Base-by-base conservation (phyloP, 768 basidiomycete species). In the Filobasidium wieringae region DNA sequence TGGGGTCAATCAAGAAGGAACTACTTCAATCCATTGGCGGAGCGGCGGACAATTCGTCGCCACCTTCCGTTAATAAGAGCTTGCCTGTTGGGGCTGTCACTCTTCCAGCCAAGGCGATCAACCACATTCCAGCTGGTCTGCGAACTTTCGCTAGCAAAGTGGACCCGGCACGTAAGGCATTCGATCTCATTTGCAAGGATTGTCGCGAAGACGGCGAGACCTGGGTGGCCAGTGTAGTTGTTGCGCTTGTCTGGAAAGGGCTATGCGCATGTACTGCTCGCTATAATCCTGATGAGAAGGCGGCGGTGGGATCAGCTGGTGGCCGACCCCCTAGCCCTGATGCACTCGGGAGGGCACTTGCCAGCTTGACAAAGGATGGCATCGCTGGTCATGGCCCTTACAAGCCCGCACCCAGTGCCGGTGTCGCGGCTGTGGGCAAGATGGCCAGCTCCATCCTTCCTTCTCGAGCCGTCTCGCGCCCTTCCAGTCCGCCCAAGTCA, bases 211-310 rank as follows among this genome's bases (percentile, higher is more conserved):
- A 73, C 51, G 72, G 72, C 26, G 72, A 73, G 60, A 69, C 66
- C 8, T 73, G 72, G 72, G 60, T 69, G 32, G 70, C 72, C 7
- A 69, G 69, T 24, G 65, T 73, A 7, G 66, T 70, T 32, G 72
- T 73, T n/a, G 66, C 72, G 19, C 65, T 69, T 17, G 62, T 70
- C 51, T 73, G 72, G 72, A 70, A 70, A 50, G 72, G 68, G 8
- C 69, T 73, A 63, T 65, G 66, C 53, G 52, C 65, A 7, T 57
- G 55, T 39, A 51, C 29, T 7, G 33, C 55, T 19, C 31, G 32
- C 24, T 57, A 57, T 31, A 55, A 41, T n/a, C 55, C 66, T 14
- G 52, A 68, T 8, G 68, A 67, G 14, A 67, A 66, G 45, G 30
- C 57, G 7, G 17, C 32, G 4, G 30, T 59, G 0, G 55, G 59